Evolutionary conservation across 768 basidiomycete genomes (phyloP).

Genomic region (Lactarius pseudohatsudake): DNA sequence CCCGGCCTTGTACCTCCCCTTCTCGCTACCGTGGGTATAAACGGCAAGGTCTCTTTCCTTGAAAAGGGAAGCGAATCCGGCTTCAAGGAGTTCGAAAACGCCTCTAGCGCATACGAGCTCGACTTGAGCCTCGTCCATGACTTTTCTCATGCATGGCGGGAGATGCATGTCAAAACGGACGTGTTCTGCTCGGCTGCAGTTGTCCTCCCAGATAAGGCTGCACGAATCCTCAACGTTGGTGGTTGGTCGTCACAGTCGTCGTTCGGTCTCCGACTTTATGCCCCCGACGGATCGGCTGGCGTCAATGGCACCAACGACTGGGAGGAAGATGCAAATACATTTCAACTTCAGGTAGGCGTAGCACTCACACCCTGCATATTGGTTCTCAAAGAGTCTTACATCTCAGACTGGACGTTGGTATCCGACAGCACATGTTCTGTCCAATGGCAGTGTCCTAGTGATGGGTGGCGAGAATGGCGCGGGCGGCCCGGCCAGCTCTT

Average conservation of each 20-base stretch:
- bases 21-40: slow-evolving; percentile 72
- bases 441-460: slow-evolving; percentile 73
- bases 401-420: slow-evolving; percentile 67
- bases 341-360: slow-evolving; percentile 57
- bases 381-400: neutral
- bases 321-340: slow-evolving; percentile 64
- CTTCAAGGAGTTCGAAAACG: slow-evolving; percentile 57
- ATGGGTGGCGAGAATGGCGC: slow-evolving; percentile 77
- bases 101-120: slow-evolving; percentile 78
- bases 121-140: slow-evolving; percentile 56
- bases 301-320: slow-evolving; percentile 76
- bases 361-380: neutral
- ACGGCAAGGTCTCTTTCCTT: slow-evolving; percentile 78
- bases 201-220: slow-evolving; percentile 72
- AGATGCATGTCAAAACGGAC: slow-evolving; percentile 74
- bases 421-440: slow-evolving; percentile 61
- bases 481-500: slow-evolving; percentile 64
- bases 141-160: slow-evolving; percentile 58
- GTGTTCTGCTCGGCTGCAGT: slow-evolving; percentile 79
- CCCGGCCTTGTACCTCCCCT: slow-evolving; percentile 69
- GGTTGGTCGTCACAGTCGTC: slow-evolving; percentile 74
- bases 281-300: slow-evolving; percentile 64
- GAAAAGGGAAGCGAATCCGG: slow-evolving; percentile 72
- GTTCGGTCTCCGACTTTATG: slow-evolving; percentile 72
- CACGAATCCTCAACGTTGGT: slow-evolving; percentile 62